Evolutionary conservation across 1,284 basidiomycete species (phyloP), one percentile per base, ranked within the genome.

Genomic region (Earliella scabrosa): DNA sequence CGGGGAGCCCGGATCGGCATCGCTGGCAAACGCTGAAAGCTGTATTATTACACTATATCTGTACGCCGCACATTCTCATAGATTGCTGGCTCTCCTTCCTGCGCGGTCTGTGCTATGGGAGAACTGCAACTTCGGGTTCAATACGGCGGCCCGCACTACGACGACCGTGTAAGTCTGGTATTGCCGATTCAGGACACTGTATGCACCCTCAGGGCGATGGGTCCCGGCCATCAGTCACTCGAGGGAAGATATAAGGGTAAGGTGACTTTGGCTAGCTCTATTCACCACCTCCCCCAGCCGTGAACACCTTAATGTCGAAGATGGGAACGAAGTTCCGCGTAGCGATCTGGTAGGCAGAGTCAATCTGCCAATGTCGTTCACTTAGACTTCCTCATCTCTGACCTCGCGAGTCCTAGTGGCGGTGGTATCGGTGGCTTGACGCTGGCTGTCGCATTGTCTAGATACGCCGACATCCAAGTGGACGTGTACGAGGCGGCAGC

Each of bases 401-500:
- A 48, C 46, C 32, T 27, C 11, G 2, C 24, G n/a, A n/a, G n/a
- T 43, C 31, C 9, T 29, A 82, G 80, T 47, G 80, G 79, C 6
- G 80, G 79, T 6, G 79, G 79, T 1, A 80, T 81, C 39, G 76
- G 78, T 18, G 79, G 79, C 5, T 67, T 82, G 8, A 76, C 71
- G 38, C 68, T 81, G 5, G 79, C 79, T 2, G 74, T 80, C 10
- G 73, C 74, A 1, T 68, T 81, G 9, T 74, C 75, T 1, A 67
- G 66, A 47, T 71, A 69, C 50, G 52, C 71, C 1, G 68, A 79
- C 59, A 73, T 82, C n/a, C 66, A 75, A 40, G 76, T 81, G 5
- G 70, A 76, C 29, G 65, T 82, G 2, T 82, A 80, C 63, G 80
- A 82, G 64, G 74, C 77, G 6, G 72, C 80, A 10, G 72, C 69